Evolutionary conservation across 1,284 basidiomycete genomes (phyloP).

Genomic region (Rhodotorula sp.): DNA sequence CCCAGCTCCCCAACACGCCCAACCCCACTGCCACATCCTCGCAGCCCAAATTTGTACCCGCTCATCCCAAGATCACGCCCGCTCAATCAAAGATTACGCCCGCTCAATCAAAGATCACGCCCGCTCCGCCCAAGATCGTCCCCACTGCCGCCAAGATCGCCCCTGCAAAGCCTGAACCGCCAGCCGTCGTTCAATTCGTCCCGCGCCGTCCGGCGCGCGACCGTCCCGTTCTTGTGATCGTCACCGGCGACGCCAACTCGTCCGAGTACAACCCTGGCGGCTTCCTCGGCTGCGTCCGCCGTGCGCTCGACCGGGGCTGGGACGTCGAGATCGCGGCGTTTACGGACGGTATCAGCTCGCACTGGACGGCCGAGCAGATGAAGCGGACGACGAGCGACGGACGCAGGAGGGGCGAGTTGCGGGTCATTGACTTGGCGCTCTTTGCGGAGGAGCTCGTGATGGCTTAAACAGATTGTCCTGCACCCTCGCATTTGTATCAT

Average conservation of each 20-base stretch:
- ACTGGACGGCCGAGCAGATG: conserved; percentile 35
- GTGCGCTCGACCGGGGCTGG: conserved; percentile 80
- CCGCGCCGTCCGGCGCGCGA: not conserved
- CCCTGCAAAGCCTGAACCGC: not conserved
- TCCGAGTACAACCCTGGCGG: conserved; percentile 85
- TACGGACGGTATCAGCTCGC: conserved; percentile 41
- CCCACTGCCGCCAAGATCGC: conserved; percentile 52
- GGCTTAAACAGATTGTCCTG: too few species aligned
- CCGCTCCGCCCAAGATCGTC: not conserved
- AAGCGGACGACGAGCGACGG: conserved; percentile 43
- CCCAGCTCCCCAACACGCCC: not conserved
- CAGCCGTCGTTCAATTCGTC: not conserved
- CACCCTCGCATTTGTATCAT: not conserved
- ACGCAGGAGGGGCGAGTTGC: conserved; percentile 42
- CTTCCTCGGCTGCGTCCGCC: conserved; percentile 75
- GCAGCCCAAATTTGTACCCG: not conserved
- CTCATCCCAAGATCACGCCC: conserved; percentile 1
- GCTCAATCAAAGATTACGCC: conserved; percentile 1
- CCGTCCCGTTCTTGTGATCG: conserved; percentile 60
- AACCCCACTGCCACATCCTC: not conserved
- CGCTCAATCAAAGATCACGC: not conserved
- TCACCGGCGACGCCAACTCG: conserved; percentile 82
- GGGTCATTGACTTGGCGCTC: conserved; percentile 45
- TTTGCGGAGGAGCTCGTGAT: conserved; percentile 47
- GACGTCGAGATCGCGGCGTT: conserved; percentile 66